Evolutionary conservation across 2,329 filamentous ascomycete genomes (phyloP).

Genomic region (Fusarium anthophilum): DNA sequence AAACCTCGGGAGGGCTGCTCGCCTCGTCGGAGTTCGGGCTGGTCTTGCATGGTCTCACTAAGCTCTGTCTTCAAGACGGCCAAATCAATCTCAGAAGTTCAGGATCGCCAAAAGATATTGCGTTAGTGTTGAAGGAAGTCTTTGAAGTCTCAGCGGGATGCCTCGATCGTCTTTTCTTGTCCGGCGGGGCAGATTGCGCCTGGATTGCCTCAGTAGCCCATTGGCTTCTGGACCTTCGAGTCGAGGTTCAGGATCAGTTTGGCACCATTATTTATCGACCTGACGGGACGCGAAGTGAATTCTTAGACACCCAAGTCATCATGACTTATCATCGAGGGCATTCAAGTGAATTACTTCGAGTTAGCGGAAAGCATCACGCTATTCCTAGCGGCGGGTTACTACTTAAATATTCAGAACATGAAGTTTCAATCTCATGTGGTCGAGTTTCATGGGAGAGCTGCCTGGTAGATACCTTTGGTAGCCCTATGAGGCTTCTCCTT

Average conservation of each 20-base stretch:
- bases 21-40: rapidly evolving
- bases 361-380: rapidly evolving
- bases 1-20: rapidly evolving
- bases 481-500: not conserved
- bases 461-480: not conserved
- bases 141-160: rapidly evolving
- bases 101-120: not conserved
- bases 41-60: rapidly evolving
- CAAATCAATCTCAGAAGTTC: rapidly evolving
- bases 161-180: not conserved
- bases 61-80: rapidly evolving
- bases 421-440: not conserved
- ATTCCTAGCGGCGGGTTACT: rapidly evolving
- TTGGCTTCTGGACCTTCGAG: not conserved
- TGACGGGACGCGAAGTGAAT: rapidly evolving
- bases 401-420: rapidly evolving
- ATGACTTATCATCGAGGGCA: rapidly evolving
- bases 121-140: rapidly evolving
- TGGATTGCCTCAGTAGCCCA: not conserved
- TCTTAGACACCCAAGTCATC: rapidly evolving
- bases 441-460: not conserved
- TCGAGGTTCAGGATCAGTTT: rapidly evolving
- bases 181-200: rapidly evolving
- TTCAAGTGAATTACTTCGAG: rapidly evolving
- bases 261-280: rapidly evolving